Base-by-base conservation (phyloP, 1,139 yeast genomes). In the Diutina rugosa region DNA sequence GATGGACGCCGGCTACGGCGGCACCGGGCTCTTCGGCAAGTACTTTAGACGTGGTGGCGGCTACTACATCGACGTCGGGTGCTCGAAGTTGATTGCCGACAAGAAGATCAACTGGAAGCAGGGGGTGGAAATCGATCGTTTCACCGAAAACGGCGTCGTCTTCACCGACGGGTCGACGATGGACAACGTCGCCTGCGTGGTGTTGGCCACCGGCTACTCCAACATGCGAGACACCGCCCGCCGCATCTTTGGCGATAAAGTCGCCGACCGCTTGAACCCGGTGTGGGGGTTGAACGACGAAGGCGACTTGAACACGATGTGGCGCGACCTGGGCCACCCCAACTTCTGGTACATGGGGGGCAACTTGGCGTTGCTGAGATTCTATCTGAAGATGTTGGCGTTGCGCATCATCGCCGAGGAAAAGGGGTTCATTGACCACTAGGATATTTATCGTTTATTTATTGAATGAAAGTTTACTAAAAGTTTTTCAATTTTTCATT, bases 291-390 rank as follows among this genome's bases (percentile, higher is more conserved):
- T 70, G 44, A 72, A 71, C 59, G 65, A 69, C 3, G 74, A 71
- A 59, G 75, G 75, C 57, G 75, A 71, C 57, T 62, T 70, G 56
- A 65, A 67, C 32, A 63, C 70, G n/a, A 69, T 71, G 57, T 71
- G 71, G 70, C 67, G 73, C 62, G 63, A 67, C 52, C 67, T 72
- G 29, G 74, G 74, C 6, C 73, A 70, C 57, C 67, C 67, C 30
- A 68, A 69, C 61, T 70, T 71, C 60, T 71, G 71, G 69, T 70
- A 63, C 57, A 76, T 76, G 78, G 81, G 81, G 63, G 80, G 79
- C 57, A 77, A 77, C 59, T 69, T 77, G 61, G 80, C 78, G 60
- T 65, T 78, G 56, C 74, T 79, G 14, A 68, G 81, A 66, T 76
- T 73, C 58, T 75, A 61, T 58, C 70, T 74, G 7, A 71, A 70